phyloP scores from a whole-genome alignment of 176 grass and related monocot genomes.

The Oryza glumipatula region DNA sequence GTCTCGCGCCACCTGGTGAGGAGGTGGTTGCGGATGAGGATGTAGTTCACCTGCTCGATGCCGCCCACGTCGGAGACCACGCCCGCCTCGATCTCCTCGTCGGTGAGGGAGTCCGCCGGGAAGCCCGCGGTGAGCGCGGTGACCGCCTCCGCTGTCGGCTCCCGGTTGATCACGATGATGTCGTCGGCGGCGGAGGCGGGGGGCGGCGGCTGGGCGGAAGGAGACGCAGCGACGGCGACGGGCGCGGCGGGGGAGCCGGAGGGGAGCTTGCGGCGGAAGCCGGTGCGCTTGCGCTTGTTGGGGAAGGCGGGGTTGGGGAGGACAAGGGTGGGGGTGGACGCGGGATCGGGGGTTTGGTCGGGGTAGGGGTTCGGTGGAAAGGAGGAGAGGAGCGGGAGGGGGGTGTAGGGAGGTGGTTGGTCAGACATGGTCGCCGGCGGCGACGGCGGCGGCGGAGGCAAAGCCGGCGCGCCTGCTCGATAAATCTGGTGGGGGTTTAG shows the following conservation, averaged over 20 bases:
- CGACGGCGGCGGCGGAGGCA: neutral
- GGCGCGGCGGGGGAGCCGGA: constrained; percentile 33
- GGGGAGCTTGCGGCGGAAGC: constrained; percentile 82
- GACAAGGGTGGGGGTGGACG: constrained; percentile 27
- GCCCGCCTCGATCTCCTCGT: constrained; percentile 97
- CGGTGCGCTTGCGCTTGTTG: constrained; percentile 93
- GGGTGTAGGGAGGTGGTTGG: constrained; percentile 41
- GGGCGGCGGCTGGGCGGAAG: constrained; percentile 9
- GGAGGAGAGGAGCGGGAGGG: constrained; percentile 43
- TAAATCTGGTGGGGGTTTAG: constrained; percentile 37
- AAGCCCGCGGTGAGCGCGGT: constrained; percentile 87
- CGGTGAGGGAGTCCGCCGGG: constrained; percentile 91
- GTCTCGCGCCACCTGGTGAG: constrained; percentile 84
- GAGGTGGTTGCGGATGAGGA: constrained; percentile 95
- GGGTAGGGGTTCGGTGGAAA: constrained; percentile 47
- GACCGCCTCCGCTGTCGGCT: constrained; percentile 88
- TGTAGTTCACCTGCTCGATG: constrained; percentile 99
- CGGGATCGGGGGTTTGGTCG: constrained; percentile 12
- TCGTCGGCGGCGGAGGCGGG: constrained; percentile 60
- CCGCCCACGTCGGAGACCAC: constrained; percentile 90
- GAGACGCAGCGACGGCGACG: neutral
- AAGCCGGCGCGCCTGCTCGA: neutral
- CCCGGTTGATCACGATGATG: constrained; percentile 98
- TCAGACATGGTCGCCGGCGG: constrained; percentile 58
- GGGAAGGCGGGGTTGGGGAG: constrained; percentile 51